Conservation (phyloP, 495 filamentous ascomycete genomes). For the Chaetomium fimeti region DNA sequence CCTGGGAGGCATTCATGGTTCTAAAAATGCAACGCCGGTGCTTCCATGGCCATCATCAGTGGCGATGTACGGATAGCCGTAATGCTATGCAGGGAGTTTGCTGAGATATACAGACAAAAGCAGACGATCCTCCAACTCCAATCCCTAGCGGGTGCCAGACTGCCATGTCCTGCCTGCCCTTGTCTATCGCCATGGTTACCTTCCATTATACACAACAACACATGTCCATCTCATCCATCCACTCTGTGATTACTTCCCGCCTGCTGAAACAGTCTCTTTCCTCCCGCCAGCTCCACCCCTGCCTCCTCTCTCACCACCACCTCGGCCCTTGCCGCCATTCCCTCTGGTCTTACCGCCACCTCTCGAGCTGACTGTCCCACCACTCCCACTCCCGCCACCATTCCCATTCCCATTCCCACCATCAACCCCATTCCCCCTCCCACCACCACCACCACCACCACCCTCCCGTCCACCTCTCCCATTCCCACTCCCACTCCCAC, state of each 20-base stretch:
- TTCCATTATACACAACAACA: too few species aligned
- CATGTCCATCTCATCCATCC: not conserved
- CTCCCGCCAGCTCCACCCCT: not conserved
- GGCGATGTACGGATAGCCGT: not conserved
- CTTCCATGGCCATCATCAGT: too few species aligned
- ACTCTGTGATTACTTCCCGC: not conserved
- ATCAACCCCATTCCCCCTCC: not conserved
- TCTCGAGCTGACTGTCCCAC: not conserved
- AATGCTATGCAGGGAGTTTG: not conserved
- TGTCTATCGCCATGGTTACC: not conserved
- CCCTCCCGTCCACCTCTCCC: too few species aligned
- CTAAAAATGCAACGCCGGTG: too few species aligned
- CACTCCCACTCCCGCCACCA: too few species aligned
- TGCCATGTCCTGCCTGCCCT: not conserved
- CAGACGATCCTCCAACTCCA: constrained; percentile 5
- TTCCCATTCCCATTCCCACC: not conserved
- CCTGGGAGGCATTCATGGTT: too few species aligned
- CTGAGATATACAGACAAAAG: not conserved
- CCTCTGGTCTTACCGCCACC: constrained; percentile 3
- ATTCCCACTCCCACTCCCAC: constrained; percentile 4
- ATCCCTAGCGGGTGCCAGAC: not conserved
- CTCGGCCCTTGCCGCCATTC: not conserved
- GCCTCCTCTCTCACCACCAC: constrained; percentile 4
- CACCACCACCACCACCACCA: too few species aligned
- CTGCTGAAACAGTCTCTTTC: not conserved